Evolutionary conservation across 2,329 filamentous ascomycete species (phyloP), one percentile per base, ranked within the genome.

Genomic region (Xylaria arbuscula): DNA sequence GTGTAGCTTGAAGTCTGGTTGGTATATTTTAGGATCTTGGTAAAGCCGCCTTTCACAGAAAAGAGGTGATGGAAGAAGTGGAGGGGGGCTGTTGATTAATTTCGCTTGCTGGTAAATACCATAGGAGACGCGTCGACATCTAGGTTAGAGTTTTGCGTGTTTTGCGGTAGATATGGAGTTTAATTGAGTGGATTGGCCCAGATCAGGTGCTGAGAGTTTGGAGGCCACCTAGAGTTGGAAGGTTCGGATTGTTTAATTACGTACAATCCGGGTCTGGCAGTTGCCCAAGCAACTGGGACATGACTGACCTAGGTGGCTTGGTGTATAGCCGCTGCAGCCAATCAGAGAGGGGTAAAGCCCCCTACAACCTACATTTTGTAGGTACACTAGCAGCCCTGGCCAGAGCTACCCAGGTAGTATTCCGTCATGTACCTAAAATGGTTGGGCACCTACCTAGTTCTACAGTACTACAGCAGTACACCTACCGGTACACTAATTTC

Each of bases 221-320:
- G 28, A 3, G 28, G 28, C 5, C 28, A 28, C 28, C 28, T 28
- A 28, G 28, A 28, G 28, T 17, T 17, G 40, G 60, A 11, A 51
- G 28, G 59, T 59, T 36, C 62, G 64, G 45, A 47, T 71, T 70
- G 70, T 72, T 73, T 72, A 58, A 64, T 72, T 73, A 61, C 62
- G 57, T 62, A 45, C 40, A 24, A 22, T n/a, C 9, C 8, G 36
- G 36, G 32, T 28, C 38, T 58, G 28, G 34, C 32, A 69, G 72
- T 73, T 73, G 72, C 24, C 72, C 28, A 63, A 68, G 72, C 72
- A 73, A 73, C 72, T 60, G 28, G 5, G 7, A 15, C 36, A 64
- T 2, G 15, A 40, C 13, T 9, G 10, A 28, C 9, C 36, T 42
- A 42, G 19, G 10, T 42, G 38, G 38, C 4, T 57, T 57, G 32